phyloP scores from a whole-genome alignment of 257 asterid species.

The Nicotiana obtusifolia region DNA sequence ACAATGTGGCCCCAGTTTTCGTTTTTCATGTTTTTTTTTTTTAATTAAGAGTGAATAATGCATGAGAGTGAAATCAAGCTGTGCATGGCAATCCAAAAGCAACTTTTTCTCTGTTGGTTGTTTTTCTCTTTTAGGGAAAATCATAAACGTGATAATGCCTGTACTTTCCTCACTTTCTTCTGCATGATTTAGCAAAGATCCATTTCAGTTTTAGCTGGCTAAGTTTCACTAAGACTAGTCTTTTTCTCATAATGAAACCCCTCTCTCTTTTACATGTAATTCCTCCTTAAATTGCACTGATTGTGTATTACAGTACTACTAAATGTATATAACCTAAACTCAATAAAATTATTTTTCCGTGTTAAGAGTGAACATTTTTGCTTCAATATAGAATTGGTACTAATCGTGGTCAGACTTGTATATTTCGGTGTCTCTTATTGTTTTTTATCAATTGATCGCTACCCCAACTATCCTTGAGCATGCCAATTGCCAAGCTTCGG shows the following conservation, averaged over 20 bases:
- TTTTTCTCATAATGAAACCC: background rate
- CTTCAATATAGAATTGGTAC: too few species aligned
- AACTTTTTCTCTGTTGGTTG: background rate
- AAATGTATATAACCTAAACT: too few species aligned
- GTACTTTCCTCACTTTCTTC: background rate
- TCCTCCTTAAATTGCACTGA: too few species aligned
- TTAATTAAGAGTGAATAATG: background rate
- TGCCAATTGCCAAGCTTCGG: too few species aligned
- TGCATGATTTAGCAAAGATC: background rate
- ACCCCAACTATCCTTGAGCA: too few species aligned
- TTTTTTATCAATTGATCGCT: too few species aligned
- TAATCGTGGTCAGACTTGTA: too few species aligned
- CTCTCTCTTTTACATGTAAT: background rate
- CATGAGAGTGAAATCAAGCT: conserved; percentile 10
- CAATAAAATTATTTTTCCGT: too few species aligned
- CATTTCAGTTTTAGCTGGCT: conserved; percentile 13
- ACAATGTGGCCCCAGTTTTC: background rate
- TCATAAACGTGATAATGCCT: conserved; percentile 7
- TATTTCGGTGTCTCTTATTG: too few species aligned
- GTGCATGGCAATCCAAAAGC: conserved; percentile 4
- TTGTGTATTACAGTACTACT: too few species aligned
- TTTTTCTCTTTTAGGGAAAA: background rate
- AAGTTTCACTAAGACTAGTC: background rate
- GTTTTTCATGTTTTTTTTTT: background rate
- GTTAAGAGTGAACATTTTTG: too few species aligned